These are phyloP conservation scores for Piloderma croceum DNA, from an alignment of 768 basidiomycete genomes.

Conservation along the genomic window DNA sequence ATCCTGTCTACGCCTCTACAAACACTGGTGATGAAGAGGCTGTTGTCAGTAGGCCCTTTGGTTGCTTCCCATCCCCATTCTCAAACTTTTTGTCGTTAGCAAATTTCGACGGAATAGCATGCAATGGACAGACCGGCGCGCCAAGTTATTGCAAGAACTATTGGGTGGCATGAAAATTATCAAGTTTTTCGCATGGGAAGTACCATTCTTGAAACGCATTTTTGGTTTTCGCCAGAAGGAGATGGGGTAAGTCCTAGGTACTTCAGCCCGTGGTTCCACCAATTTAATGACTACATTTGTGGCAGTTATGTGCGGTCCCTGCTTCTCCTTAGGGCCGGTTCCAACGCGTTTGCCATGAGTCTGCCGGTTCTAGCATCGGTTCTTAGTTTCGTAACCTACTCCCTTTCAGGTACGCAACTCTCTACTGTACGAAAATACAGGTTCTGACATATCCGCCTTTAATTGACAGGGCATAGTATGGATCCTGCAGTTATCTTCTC, in stretches of 20 bases:
- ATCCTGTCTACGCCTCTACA: conserved; percentile 71
- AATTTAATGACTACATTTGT: conserved; percentile 2
- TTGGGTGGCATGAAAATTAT: conserved; percentile 87
- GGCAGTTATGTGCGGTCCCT: conserved; percentile 60
- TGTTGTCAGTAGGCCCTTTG: too few relatives aligned
- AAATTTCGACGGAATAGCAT: conserved; percentile 65
- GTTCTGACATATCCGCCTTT: too few relatives aligned
- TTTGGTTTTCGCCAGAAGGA: conserved; percentile 66
- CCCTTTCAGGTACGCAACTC: too few relatives aligned
- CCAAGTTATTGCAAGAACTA: conserved; percentile 85
- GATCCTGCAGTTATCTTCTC: conserved; percentile 75
- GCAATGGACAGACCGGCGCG: conserved; percentile 87
- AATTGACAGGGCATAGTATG: conserved; percentile 61
- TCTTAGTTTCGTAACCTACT: conserved; percentile 33
- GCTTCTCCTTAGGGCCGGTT: conserved; percentile 58
- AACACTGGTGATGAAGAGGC: conserved; percentile 61
- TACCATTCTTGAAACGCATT: conserved; percentile 72
- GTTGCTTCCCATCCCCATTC: too few relatives aligned
- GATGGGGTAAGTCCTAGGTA: conserved; percentile 46
- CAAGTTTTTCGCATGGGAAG: conserved; percentile 89
- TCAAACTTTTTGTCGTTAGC: too few relatives aligned
- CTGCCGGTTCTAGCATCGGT: conserved; percentile 79
- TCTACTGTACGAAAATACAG: too few relatives aligned
- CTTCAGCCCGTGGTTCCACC: not conserved
- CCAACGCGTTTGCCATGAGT: conserved; percentile 64